Evolutionary conservation across 2,329 filamentous ascomycete species (phyloP), one percentile per base, ranked within the genome.

Genomic region (Botrytis deweyae): DNA sequence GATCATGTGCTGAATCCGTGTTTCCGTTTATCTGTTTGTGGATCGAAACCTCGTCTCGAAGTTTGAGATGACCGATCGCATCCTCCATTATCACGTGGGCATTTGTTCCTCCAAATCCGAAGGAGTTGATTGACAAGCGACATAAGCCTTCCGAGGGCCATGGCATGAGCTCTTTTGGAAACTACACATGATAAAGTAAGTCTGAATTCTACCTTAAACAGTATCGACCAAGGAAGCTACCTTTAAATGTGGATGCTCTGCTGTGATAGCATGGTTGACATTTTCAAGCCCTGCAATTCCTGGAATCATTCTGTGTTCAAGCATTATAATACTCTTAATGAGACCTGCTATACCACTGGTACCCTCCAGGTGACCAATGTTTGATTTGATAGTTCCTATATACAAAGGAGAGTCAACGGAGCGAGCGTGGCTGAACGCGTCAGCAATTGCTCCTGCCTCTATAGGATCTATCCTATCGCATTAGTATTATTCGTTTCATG

Each of bases 221-320:
- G 10, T 16, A 20, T 14, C 18, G 40, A 25, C 82, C 80, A 9
- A n/a, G 18, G 9, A 20, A 33, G 25, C 4, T 38, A 74, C 70
- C 70, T 72, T 46, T 10, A 72, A 22, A 6, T 69, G n/a, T 20
- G 52, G 33, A 52, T 55, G 72, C 38, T 72, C 74, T 10, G 67
- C 68, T 9, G 52, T 67, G 25, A 83, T 80, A 10, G 78, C 77
- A 1, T 80, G 77, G 65, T 85, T 85, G 1, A 80, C 74, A 16
- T 75, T 80, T 25, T 81, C 77, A 58, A 84, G 75, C 14, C 75
- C 71, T 14, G 77, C 55, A 25, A 80, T 81, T 25, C 38, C 38
- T 0, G 80, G 80, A 29, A 83, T 80, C 10, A 73, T 72, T 1
- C 75, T 76, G 7, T 78, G 76, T 70, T 82, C 75, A 4, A 82